Conservation (phyloP, 2,329 filamentous ascomycete species). For the Alternaria solani region DNA sequence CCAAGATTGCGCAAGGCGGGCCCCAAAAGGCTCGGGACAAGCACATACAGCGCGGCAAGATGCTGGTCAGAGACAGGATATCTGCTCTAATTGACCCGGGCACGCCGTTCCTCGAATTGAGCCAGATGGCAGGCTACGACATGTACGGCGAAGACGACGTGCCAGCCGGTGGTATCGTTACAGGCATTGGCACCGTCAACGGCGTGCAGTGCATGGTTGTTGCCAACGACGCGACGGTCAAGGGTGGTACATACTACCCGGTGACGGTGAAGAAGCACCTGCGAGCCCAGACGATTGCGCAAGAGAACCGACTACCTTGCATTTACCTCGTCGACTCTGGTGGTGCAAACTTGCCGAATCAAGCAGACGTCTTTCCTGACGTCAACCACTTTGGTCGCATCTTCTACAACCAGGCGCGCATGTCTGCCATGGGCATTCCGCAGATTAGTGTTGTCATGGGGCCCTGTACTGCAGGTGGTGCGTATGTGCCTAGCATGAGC, state of each 20-base stretch:
- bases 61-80: slow-evolving; percentile 90
- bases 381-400: slow-evolving; percentile 95
- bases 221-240: slow-evolving; percentile 96
- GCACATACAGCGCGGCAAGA: slow-evolving; percentile 87
- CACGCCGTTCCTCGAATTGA: slow-evolving; percentile 91
- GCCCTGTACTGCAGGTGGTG: slow-evolving; percentile 92
- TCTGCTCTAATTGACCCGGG: slow-evolving; percentile 88
- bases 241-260: slow-evolving; percentile 95
- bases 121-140: slow-evolving; percentile 84
- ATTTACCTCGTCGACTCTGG: slow-evolving; percentile 97
- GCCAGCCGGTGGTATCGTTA: slow-evolving; percentile 89
- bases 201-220: slow-evolving; percentile 93
- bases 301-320: slow-evolving; percentile 83
- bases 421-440: slow-evolving; percentile 87
- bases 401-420: slow-evolving; percentile 96
- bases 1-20: slow-evolving; percentile 77
- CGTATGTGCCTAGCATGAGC: slow-evolving; percentile 96
- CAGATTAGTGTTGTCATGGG: slow-evolving; percentile 98
- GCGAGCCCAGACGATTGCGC: slow-evolving; percentile 86
- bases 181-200: slow-evolving; percentile 87
- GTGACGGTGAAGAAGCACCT: slow-evolving; percentile 98
- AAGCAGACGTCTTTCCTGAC: slow-evolving; percentile 95
- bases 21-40: slow-evolving; percentile 84
- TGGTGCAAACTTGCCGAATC: slow-evolving; percentile 92
- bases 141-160: slow-evolving; percentile 89